Base-by-base conservation (phyloP, 805 yeast genomes). In the Ogataea populi-albae region DNA sequence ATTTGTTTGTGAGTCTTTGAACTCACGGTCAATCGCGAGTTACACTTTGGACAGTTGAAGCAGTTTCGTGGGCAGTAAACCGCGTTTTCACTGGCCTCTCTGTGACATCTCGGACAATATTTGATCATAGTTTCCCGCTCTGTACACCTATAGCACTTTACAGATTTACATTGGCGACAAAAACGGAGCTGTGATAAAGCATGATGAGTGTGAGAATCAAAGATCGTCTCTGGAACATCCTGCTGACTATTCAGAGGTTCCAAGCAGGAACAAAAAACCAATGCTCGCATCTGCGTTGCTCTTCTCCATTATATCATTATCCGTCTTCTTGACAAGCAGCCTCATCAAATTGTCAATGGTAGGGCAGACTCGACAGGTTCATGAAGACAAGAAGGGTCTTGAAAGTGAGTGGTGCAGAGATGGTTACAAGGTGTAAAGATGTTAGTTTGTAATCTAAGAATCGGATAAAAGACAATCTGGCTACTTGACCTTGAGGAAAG, bases 21-120 rank as follows among this genome's bases (percentile, higher is more conserved):
- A 16, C 36, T 41, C 3, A 56, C 44, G 1, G 31, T 34, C 14
- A 60, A 32, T 28, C 43, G 38, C 3, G 35, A 28, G 5, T 25
- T 25, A 33, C 69, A 64, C 3, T 23, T 12, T 1, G 70, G 68
- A 40, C 70, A 65, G 4, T 22, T 38, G 39, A 59, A 65, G 30
- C 70, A 65, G 33, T 50, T 55, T 32, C 55, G 46, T 1, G 47
- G 26, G 32, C 69, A 65, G 22, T 33, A 29, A 2, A 28, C 35
- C 4, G 26, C 34, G 10, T 36, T 49, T 2, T 8, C 24, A 7
- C 27, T 39, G 28, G 38, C 37, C 4, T 26, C 10, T 2, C 39
- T 31, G 26, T 36, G 26, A 40, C 67, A 62, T 15, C 47, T 43
- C 1, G 61, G 52, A 40, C 67, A 62, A 29, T 40, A 61, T 21